Evolutionary conservation across 1,284 basidiomycete genomes (phyloP), one percentile per base, ranked within the genome.

Genomic region (Fomitopsis palustris): DNA sequence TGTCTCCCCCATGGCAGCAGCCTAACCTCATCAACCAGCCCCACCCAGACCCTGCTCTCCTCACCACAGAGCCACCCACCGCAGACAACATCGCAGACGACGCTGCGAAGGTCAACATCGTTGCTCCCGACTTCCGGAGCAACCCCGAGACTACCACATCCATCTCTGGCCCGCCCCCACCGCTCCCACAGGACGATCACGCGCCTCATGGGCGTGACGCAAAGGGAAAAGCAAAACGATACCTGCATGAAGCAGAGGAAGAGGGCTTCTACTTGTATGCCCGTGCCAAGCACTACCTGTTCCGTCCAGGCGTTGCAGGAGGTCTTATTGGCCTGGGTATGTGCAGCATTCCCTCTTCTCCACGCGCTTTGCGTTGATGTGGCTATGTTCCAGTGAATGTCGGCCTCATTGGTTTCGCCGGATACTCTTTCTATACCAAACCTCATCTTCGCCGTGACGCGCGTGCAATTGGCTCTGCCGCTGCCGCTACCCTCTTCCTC

Each of bases 281-380:
- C 17, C 70, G 80, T 58, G 75, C 83, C 25, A 87, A 86, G 68
- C 78, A 85, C 42, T 81, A 83, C 60, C 64, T 92, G 31, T 74
- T 92, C 58, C 81, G 83, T 31, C 90, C 90, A 19, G 82, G 83
- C 35, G 84, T 90, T 56, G 86, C 87, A 7, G 88, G 90, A 47
- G 90, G 91, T 49, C 75, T 92, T 21, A 64, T 92, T 62, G 90
- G 90, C 57, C 72, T 92, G 39, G 78, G 88, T 90, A 64, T 25
- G 49, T 10, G n/a, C 7, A 14, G 43, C 14, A 43, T 55, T 47
- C 45, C 49, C 42, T 14, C 19, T 33, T 33, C 29, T 54, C 61
- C 47, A 39, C 21, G 51, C 37, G 33, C 25, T 31, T 25, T n/a
- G n/a, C n/a, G 49, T 38, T 59, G 33, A 58, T 7, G 21, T 21